phyloP scores from a whole-genome alignment of 345 rosid species.

The Euphorbia peplus region DNA sequence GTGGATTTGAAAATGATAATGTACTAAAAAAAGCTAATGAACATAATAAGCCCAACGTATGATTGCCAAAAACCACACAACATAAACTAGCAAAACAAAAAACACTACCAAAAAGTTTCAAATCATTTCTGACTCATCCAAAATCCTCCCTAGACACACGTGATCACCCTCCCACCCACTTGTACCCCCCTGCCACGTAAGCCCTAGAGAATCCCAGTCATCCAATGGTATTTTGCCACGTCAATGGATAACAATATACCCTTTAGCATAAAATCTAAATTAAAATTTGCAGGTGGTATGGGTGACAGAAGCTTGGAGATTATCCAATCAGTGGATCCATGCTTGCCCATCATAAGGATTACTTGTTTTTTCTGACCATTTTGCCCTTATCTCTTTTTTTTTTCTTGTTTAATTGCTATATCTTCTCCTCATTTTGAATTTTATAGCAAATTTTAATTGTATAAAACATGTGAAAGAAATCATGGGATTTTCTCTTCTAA shows the following conservation, averaged over 20 bases:
- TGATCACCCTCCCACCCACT: slow-evolving; percentile 36
- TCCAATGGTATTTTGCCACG: slow-evolving; percentile 38
- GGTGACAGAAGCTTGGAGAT: slow-evolving; percentile 23
- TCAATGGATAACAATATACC: slow-evolving; percentile 49
- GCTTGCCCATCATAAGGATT: slow-evolving; percentile 30
- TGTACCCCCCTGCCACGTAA: slow-evolving; percentile 35
- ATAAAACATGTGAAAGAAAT: too few relatives aligned
- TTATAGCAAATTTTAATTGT: too few relatives aligned
- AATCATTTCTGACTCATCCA: slow-evolving; percentile 41
- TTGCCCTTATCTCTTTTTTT: slow-evolving; percentile 5
- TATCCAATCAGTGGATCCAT: slow-evolving; percentile 17
- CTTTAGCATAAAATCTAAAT: slow-evolving; percentile 14
- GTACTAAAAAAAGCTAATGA: slow-evolving; percentile 46
- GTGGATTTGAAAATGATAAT: neutral
- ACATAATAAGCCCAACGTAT: slow-evolving; percentile 57
- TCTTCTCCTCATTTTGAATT: neutral
- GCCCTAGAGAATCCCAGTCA: slow-evolving; percentile 35
- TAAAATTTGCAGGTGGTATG: slow-evolving; percentile 31
- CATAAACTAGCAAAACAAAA: slow-evolving; percentile 22
- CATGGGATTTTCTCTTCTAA: neutral
- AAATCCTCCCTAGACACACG: slow-evolving; percentile 39
- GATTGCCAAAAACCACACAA: slow-evolving; percentile 53
- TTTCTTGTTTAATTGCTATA: too few relatives aligned
- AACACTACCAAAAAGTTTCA: slow-evolving; percentile 55
- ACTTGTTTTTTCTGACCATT: slow-evolving; percentile 4